These are phyloP conservation scores for Scedosporium minutisporum DNA, from an alignment of 2,329 filamentous ascomycete species.

Conservation along the genomic window DNA sequence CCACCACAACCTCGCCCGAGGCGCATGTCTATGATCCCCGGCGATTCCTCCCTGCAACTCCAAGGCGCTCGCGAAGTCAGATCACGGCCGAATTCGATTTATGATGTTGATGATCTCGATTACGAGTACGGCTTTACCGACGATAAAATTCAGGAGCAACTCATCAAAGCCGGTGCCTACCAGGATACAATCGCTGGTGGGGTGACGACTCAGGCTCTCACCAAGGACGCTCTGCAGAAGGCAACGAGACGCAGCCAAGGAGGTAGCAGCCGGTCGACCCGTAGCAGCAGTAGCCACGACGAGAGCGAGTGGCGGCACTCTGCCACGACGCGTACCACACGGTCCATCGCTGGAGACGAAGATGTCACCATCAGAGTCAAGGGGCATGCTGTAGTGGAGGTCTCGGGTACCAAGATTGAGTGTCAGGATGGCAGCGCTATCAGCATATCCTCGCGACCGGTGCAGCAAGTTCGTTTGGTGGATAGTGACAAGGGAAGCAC, in stretches of 20 bases:
- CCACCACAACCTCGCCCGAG: neutral
- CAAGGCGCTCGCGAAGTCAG: neutral
- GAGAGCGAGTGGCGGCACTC: conserved; percentile 55
- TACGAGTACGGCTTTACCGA: conserved; percentile 1
- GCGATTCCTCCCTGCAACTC: conserved; percentile 2
- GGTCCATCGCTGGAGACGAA: conserved; percentile 38
- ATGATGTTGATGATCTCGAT: conserved; percentile 3
- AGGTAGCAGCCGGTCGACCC: conserved; percentile 45
- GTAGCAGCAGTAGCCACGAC: conserved; percentile 50
- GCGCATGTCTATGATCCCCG: conserved; percentile 2
- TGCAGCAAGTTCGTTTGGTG: conserved; percentile 20
- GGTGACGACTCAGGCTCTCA: conserved; percentile 34
- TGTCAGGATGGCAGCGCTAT: conserved; percentile 51
- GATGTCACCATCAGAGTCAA: conserved; percentile 54
- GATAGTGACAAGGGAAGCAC: conserved; percentile 44
- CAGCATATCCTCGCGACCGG: conserved; percentile 35
- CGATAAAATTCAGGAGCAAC: conserved; percentile 24
- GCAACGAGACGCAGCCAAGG: conserved; percentile 35
- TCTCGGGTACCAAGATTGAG: conserved; percentile 48
- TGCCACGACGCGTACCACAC: conserved; percentile 51
- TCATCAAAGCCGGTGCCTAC: conserved; percentile 36
- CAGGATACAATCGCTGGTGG: conserved; percentile 42
- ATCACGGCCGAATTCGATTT: neutral
- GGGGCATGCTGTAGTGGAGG: conserved; percentile 44
- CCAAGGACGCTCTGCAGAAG: conserved; percentile 45